Evolutionary conservation across 331 rosid genomes (phyloP), one percentile per base, ranked within the genome.

Genomic region (Dryas integrifolia): DNA sequence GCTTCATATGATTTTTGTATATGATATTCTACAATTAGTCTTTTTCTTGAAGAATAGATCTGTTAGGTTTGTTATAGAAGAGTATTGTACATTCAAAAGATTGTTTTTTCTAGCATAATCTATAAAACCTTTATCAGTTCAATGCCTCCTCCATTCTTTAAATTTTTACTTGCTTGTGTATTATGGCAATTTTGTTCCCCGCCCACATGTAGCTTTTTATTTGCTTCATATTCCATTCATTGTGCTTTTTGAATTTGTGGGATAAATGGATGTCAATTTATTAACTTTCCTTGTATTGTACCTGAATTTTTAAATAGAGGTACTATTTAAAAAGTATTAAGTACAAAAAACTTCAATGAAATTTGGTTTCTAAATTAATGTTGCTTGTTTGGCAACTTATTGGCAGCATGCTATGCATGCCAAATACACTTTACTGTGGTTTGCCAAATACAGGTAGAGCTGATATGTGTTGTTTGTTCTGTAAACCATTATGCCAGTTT

Each of bases 21-120:
- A 88, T 76, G 83, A 85, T 80, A 83, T 85, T 81, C 79, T 55
- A 66, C 46, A 41, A 67, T 45, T 79, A 81, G 92, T 46, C 45
- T 72, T 18, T 86, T 58, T 39, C 58, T 38, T 49, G 50, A 70
- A 73, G 77, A 78, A 70, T 75, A 81, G 82, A 74, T 80, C 69
- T 61, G 69, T 80, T 77, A 78, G 78, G 69, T 77, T 71, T 79
- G 73, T 76, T 51, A 73, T 73, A 83, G 24, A 67, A 73, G 73
- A 70, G 82, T 73, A 74, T 70, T 92, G 90, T 86, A 88, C 82
- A 88, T 85, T 69, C 64, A 56, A 72, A 73, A 78, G 43, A 58
- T 75, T 55, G 45, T 21, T 86, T 80, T 83, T 61, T 69, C 72
- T 53, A 70, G 82, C 74, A 76, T 70, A 79, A 82, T 61, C 75